Base-by-base conservation (phyloP, 192 early-diverging fungal genomes). In the Radiomyces spectabilis region DNA sequence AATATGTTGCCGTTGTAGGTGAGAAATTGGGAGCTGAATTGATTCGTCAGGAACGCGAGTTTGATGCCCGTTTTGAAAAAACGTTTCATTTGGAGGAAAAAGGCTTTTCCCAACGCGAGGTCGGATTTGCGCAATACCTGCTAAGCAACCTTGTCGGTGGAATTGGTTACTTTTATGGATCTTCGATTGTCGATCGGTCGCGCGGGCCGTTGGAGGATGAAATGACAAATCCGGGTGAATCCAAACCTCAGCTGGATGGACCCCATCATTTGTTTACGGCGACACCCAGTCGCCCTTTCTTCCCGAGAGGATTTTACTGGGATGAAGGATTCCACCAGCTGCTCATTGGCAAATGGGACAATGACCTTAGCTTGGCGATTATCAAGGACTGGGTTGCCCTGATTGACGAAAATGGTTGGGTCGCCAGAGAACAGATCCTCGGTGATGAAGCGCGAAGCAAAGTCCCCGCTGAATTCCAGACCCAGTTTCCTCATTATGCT, bases 241-340 rank as follows among this genome's bases (percentile, higher is more conserved):
- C 74, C 30, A 41, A 77, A 29, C 81, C 89, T 0, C 44, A 82
- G 52, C 53, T 78, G 15, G 85, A 85, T 40, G 59, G 63, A 4
- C 89, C 94, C 0, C 72, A 74, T 13, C 68, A 78, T 13, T 66
- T 97, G 21, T 94, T 94, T 62, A 80, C 85, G 0, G 84, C 86
- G 0, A 86, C 90, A 1, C 92, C 94, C 1, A 88, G 85, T 6
- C 79, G 94, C 22, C 86, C 94, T 12, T 97, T 97, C 62, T 97
- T 97, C 63, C 92, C 94, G 39, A 77, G 94, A 27, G 94, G 94
- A n/a, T 97, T 94, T 50, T 78, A 93, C 34, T 97, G 94, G 88
- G 94, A 97, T 66, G 91, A 93, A 66, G 94, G 94, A 0, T 97
- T 94, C 64, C 91, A 93, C 54, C 82, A 91, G 55, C 69, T 88